Base-by-base conservation (phyloP, 2,329 filamentous ascomycete species). In the Aspergillus novofumigatus region DNA sequence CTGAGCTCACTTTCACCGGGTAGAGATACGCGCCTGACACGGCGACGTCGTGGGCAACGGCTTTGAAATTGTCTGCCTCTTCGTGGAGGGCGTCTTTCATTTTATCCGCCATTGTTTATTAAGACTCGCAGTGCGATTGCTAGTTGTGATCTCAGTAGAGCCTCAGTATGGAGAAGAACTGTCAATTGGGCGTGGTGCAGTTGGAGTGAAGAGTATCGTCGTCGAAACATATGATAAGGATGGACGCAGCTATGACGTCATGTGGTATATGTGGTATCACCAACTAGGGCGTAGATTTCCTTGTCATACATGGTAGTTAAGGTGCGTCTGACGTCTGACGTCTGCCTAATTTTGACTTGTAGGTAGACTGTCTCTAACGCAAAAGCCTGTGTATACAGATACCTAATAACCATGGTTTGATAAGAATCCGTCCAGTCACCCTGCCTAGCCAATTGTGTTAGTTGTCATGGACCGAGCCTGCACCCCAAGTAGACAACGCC, bases 1-100 rank as follows among this genome's bases (percentile, higher is more conserved):
- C 14, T 21, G 25, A 42, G 53, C 67, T 56, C 71, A 82, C 84
- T 73, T 84, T 92, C 75, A 97, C 81, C 26, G 93, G 93, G 75
- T 96, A 97, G 61, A 95, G 75, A 70, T 94, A 96, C 25, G 92
- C 85, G 51, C 86, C 85, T 62, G 91, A 96, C 65, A 81, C 85
- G 52, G 86, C 84, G 32, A 91, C 90, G 67, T 91, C 85, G 44
- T 81, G 76, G 45, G 90, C 81, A 41, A 92, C 78, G 17, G 75
- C 74, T 63, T 80, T 85, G 55, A 89, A 83, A 61, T 86, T 85
- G 59, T 84, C 80, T 56, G 87, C 86, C 69, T 97, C 92, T 63
- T 92, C 86, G 61, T 84, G 69, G 20, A 82, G 82, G 25, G 83
- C 80, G 53, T 82, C 76, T 70, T 82, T 84, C 68, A 87, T 73